These are phyloP conservation scores for Rhazya stricta DNA, from an alignment of 257 asterid species.

Conservation along the genomic window DNA sequence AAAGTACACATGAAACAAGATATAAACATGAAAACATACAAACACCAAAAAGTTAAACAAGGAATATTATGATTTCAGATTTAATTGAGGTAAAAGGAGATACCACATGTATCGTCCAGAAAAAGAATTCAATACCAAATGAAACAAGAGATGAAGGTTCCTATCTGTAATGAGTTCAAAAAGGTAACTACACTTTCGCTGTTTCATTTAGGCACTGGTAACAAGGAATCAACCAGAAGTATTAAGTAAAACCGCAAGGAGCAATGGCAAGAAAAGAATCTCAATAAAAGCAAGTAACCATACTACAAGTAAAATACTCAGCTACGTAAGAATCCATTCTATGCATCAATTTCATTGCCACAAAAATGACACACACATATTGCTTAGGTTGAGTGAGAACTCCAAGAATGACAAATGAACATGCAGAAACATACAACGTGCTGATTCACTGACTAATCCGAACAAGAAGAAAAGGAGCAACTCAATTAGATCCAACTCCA, in stretches of 20 bases:
- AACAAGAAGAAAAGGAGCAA: background rate
- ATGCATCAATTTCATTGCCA: background rate
- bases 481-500: background rate
- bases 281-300: background rate
- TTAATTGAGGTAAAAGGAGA: background rate
- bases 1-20: background rate
- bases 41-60: background rate
- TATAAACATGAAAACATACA: background rate
- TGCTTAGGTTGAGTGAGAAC: background rate
- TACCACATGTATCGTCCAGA: background rate
- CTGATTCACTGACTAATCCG: background rate
- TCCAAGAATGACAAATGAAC: background rate
- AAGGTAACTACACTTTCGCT: background rate
- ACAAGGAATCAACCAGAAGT: no score
- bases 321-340: background rate
- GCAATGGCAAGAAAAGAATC: background rate
- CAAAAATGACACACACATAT: background rate
- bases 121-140: background rate
- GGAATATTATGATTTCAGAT: background rate
- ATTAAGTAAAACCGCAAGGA: background rate
- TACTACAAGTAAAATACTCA: no score
- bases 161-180: background rate
- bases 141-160: background rate
- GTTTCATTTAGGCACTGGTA: background rate
- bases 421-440: background rate